A percentile compares a stretch with the other conserved stretches of the same genome.
Conservation (phyloP, 2,329 filamentous ascomycete species). For the Ambrosiella beaveri region DNA sequence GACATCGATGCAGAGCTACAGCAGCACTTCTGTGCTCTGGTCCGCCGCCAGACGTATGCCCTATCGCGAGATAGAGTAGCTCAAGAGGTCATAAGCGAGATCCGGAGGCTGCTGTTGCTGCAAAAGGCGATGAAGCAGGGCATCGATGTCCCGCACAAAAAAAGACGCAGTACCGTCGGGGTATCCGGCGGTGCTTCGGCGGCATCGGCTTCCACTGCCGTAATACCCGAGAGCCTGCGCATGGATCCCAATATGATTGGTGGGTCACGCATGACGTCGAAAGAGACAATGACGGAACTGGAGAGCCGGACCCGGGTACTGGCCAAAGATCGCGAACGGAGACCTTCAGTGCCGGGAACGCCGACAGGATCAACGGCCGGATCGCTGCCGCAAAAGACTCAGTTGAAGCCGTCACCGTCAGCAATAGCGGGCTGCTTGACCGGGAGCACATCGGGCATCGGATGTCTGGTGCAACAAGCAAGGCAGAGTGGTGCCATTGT, state of each 20-base stretch:
- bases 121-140: background rate
- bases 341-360: background rate
- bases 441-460: conserved; percentile 5
- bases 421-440: background rate
- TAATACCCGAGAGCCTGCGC: conserved; percentile 4
- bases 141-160: background rate
- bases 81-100: conserved; percentile 26
- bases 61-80: conserved; percentile 29
- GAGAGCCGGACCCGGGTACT: conserved; percentile 9
- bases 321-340: conserved; percentile 3
- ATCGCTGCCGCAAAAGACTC: conserved; percentile 2
- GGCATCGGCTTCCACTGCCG: conserved; percentile 3
- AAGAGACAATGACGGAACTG: conserved; percentile 12
- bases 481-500: background rate
- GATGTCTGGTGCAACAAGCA: conserved; percentile 7
- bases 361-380: background rate
- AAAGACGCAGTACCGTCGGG: background rate
- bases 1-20: conserved; percentile 32
- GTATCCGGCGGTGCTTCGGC: background rate
- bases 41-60: conserved; percentile 23
- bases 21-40: conserved; percentile 32
- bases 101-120: conserved; percentile 4
- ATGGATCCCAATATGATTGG: conserved; percentile 4
- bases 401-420: conserved; percentile 1
- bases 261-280: conserved; percentile 6